Evolutionary conservation across 768 basidiomycete genomes (phyloP).

Genomic region (Macrolepiota dolichaula): DNA sequence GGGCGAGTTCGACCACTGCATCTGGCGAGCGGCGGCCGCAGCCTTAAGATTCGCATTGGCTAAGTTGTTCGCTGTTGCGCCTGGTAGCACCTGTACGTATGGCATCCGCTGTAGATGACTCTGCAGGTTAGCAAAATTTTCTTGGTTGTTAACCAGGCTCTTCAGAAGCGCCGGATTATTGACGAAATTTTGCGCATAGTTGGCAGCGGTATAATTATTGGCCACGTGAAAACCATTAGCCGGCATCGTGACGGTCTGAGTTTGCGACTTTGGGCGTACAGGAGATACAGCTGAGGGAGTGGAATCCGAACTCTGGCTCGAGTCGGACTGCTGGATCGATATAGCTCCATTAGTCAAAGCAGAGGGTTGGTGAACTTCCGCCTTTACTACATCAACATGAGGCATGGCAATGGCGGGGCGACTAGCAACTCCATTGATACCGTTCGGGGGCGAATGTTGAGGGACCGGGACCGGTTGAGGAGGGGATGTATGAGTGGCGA

Average conservation of each 20-base stretch:
- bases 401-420: conserved; percentile 44
- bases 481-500: conserved; percentile 28
- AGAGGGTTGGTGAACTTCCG: conserved; percentile 28
- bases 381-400: conserved; percentile 40
- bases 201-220: conserved; percentile 29
- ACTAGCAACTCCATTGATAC: conserved; percentile 24
- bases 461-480: conserved; percentile 33
- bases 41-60: conserved; percentile 38
- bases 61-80: conserved; percentile 18
- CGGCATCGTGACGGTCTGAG: conserved; percentile 28
- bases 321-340: conserved; percentile 23
- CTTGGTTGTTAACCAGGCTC: conserved; percentile 42
- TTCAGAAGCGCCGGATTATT: conserved; percentile 44
- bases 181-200: conserved; percentile 23
- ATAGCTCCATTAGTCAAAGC: conserved; percentile 31
- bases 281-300: conserved; percentile 21
- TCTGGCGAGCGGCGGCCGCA: conserved; percentile 33
- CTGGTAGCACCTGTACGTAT: conserved; percentile 31
- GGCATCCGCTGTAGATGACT: conserved; percentile 19
- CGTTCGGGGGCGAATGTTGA: conserved; percentile 32
- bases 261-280: conserved; percentile 43
- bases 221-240: conserved; percentile 51
- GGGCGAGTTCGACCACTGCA: conserved; percentile 31
- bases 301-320: conserved; percentile 17
- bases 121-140: conserved; percentile 34